Evolutionary conservation across 352 stramenopile species (phyloP), one percentile per base, ranked within the genome.

Genomic region (Globisporangium uncinulatum): DNA sequence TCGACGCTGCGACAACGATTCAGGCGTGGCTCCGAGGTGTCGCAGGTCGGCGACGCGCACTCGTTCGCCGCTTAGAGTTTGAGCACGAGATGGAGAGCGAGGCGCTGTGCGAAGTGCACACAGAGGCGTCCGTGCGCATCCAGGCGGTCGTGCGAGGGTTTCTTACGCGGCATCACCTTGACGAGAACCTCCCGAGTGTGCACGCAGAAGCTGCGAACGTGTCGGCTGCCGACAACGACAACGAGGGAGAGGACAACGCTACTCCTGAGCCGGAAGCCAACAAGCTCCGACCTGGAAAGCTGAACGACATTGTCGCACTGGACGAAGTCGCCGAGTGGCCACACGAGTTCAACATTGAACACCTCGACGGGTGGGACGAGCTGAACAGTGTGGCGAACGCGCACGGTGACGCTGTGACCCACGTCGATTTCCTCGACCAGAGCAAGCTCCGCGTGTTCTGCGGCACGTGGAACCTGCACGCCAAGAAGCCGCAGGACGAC

Each of bases 391-490:
- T 55, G 1, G 50, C 55, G 2, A 72, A 24, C 0, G 32, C 37
- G 2, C 20, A 65, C 15, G 70, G 67, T 5, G 66, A 76, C 14
- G 58, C 49, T 1, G 70, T 78, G 21, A 80, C 71, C 1, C 54
- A 72, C 0, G 19, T 59, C 14, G 54, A 67, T 11, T 84, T 91
- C 42, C 56, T 88, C 10, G 69, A 56, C 1, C 58, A 61, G 14
- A 65, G 64, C n/a, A 62, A 69, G 42, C 56, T 95, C 4, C 79
- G 78, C 32, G 78, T 94, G 14, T 92, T 92, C 58, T 89, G 79
- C 58, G 77, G 79, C 1, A 95, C 83, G 15, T 95, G 86, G 86
- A 95, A 95, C 59, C 76, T 95, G 48, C 80, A 89, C 56, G 86
- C 79, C 1, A 91, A 89, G 58, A 85, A 79, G 39, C 80, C 82